Percentiles rank a stretch among this genome's conserved stretches.
These are phyloP conservation scores for Linnemannia elongata DNA, from an alignment of 192 early-diverging fungal genomes.

Conservation along the genomic window DNA sequence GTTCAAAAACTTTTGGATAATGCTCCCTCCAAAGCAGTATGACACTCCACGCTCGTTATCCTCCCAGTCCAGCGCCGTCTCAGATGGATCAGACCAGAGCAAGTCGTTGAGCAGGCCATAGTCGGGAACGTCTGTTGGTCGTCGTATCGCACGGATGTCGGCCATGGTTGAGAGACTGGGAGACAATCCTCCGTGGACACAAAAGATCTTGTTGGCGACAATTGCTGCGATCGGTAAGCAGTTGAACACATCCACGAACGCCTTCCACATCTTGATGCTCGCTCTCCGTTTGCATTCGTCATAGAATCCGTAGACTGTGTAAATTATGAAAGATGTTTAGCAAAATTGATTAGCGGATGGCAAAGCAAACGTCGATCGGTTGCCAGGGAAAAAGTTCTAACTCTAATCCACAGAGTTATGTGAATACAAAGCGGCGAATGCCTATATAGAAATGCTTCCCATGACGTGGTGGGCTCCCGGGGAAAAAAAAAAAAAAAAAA, in stretches of 20 bases:
- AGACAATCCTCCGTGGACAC: slow-evolving; percentile 95
- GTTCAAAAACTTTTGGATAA: slow-evolving; percentile 86
- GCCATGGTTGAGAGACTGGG: slow-evolving; percentile 84
- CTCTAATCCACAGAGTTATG: neutral
- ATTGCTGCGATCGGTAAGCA: slow-evolving; percentile 92
- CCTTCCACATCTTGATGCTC: slow-evolving; percentile 90
- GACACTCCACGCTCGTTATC: slow-evolving; percentile 96
- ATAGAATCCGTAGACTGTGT: slow-evolving; percentile 91
- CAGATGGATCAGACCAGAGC: slow-evolving; percentile 94
- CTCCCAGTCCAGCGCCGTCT: slow-evolving; percentile 83
- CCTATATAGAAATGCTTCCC: neutral
- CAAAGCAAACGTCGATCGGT: neutral
- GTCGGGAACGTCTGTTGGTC: slow-evolving; percentile 93
- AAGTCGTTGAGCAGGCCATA: slow-evolving; percentile 92
- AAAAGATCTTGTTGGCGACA: slow-evolving; percentile 94
- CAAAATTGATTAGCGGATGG: neutral
- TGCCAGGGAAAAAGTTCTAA: neutral
- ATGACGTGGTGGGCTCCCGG: neutral
- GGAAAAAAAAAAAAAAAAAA: too few species aligned
- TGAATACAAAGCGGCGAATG: neutral
- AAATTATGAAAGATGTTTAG: neutral
- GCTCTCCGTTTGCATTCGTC: slow-evolving; percentile 96
- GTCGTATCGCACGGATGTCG: slow-evolving; percentile 82
- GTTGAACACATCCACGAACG: slow-evolving; percentile 95
- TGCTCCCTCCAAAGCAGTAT: slow-evolving; percentile 89